Base-by-base conservation (phyloP, 352 stramenopile species). In the Phytophthora hibernalis region DNA sequence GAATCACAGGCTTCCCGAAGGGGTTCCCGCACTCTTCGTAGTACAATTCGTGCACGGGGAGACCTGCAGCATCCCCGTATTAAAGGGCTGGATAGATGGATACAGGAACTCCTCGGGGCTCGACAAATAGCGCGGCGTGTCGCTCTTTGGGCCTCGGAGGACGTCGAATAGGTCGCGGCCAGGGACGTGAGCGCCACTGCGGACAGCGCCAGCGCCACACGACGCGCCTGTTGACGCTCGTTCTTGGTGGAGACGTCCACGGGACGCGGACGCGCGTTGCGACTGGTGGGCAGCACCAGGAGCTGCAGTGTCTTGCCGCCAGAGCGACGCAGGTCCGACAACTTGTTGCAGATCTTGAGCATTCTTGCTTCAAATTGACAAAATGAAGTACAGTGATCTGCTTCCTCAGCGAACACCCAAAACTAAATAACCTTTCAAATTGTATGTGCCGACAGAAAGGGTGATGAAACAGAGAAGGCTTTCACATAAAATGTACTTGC, bases 11-110 rank as follows among this genome's bases (percentile, higher is more conserved):
- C 65, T 95, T 96, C 50, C 88, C 88, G 28, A 90, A 79, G 28
- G 89, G 89, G 44, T 93, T 93, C 18, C 91, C 92, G 65, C 89
- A 93, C 54, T 97, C 79, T 75, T 98, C 86, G 64, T 97, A 98
- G 75, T 97, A 97, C 7, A 98, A 56, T 48, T 80, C 85, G 66
- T 98, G 94, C 33, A 79, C 77, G 49, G 82, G 72, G 91, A 95
- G 42, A 97, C 90, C 48, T 85, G 68, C 12, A 98, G 77, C 55
- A 76, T 86, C 6, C 90, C 92, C 13, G 76, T 87, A 57, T 93
- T 89, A 61, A 91, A 96, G 4, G 91, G 87, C 56, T 97, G 74
- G 21, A 96, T 80, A 24, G 63, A 30, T n/a, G 92, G 89, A 70
- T 93, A 97, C 59, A 97, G 65, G 56, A 87, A 91, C 50, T 91